Evolutionary conservation across 495 filamentous ascomycete genomes (phyloP), one percentile per base, ranked within the genome.

Genomic region (Podospora pseudocomata): DNA sequence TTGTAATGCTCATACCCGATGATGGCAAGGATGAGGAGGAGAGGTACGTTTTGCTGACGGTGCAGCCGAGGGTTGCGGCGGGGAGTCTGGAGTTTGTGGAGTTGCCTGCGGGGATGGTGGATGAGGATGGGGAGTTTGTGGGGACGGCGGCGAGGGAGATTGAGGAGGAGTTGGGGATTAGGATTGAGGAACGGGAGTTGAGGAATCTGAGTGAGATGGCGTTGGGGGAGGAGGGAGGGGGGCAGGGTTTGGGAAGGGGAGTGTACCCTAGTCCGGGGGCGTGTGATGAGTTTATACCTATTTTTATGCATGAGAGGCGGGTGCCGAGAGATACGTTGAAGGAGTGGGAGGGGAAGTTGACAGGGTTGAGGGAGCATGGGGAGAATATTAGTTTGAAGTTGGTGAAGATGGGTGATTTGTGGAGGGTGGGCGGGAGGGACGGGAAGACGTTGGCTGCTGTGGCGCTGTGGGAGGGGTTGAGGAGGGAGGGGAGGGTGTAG

Each of bases 51-150:
- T 80, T 96, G 28, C 77, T 97, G 49, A 94, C 93, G 1, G 83
- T 96, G 34, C 94, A 97, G 74, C 90, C 93, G 27, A 90, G 93
- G 49, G 84, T 96, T 20, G 86, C 94, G 0, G 91, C 90, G 11
- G 92, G 91, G 0, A 90, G 88, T 5, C 80, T 97, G 9, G 83
- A 84, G 9, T 89, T 96, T 70, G 80, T 89, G 15, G 93, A 97
- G 75, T 81, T 97, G 20, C 93, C 93, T 0, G 93, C 93, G 0
- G 93, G 93, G 5, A 96, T 97, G 92, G 86, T 97, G 7, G 93
- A 96, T 72, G 88, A 91, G 67, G 82, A 78, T 54, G 90, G 90
- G 26, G 87, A 84, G 3, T 96, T 97, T 78, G 82, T 85, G 5
- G 92, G 93, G 3, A 85, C 84, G 2, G 93, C 93, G 0, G 92